Percentiles rank a stretch among this genome's conserved stretches.
These are phyloP conservation scores for Colletotrichum sp. DNA, from an alignment of 2,329 filamentous ascomycete species.

Conservation along the genomic window DNA sequence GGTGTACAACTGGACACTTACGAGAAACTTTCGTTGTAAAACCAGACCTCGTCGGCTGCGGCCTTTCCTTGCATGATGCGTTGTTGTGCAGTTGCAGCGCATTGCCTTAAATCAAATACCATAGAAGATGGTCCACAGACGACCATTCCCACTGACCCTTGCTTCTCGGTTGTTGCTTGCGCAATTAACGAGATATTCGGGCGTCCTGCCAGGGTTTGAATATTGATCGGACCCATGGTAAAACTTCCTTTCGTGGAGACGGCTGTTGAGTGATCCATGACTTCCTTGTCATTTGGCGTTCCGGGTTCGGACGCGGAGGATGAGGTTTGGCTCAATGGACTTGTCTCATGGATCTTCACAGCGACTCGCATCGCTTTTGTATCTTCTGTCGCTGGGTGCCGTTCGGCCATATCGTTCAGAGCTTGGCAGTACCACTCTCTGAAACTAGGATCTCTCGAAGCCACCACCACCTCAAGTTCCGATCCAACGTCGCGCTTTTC, in stretches of 20 bases:
- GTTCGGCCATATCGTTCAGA: not conserved
- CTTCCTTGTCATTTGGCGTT: not conserved
- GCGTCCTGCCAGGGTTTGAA: slow-evolving; percentile 6
- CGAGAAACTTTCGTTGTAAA: slow-evolving; percentile 28
- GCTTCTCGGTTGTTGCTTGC: not conserved
- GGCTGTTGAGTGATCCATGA: not conserved
- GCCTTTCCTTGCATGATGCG: not conserved
- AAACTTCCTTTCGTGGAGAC: not conserved
- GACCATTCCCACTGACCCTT: slow-evolving; percentile 22
- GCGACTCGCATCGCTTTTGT: not conserved
- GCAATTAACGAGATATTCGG: slow-evolving; percentile 18
- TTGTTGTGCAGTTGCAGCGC: slow-evolving; percentile 24
- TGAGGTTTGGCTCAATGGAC: not conserved
- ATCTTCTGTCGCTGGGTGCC: not conserved
- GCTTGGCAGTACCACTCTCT: slow-evolving; percentile 10
- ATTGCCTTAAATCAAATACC: slow-evolving; percentile 23
- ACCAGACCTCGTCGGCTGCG: slow-evolving; percentile 24
- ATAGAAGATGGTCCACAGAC: slow-evolving; percentile 28
- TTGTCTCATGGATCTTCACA: not conserved
- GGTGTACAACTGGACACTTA: not conserved
- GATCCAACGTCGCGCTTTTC: not conserved
- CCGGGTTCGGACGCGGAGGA: not conserved
- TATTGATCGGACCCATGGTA: not conserved
- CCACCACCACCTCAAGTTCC: slow-evolving; percentile 3
- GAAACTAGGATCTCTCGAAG: slow-evolving; percentile 1